Conservation (phyloP, 306 rosid species). For the Hippophae gyantsensis region DNA sequence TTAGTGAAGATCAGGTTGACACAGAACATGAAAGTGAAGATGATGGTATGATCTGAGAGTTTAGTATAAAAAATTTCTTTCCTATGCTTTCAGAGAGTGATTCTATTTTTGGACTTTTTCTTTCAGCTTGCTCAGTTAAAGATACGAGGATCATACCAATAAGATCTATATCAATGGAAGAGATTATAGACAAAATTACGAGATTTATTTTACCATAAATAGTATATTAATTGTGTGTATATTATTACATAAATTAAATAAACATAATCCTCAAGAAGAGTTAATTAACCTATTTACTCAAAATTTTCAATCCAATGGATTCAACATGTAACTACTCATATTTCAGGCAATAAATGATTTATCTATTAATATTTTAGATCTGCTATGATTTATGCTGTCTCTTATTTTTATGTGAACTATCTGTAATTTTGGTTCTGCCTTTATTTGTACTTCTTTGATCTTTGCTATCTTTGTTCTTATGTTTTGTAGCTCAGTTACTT, state of each 20-base stretch:
- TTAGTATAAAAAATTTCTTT: constrained; percentile 1
- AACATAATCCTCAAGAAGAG: too few species aligned
- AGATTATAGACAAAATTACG: too few species aligned
- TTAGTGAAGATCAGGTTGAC: constrained; percentile 93
- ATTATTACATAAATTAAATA: too few species aligned
- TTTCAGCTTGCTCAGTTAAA: constrained; percentile 46
- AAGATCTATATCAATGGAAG: constrained; percentile 10
- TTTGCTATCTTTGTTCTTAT: too few species aligned
- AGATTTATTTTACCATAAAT: too few species aligned
- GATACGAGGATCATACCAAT: constrained; percentile 31
- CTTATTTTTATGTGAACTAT: not conserved
- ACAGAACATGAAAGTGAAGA: constrained; percentile 95
- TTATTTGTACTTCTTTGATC: too few species aligned
- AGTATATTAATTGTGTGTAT: too few species aligned
- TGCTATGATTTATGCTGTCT: constrained; percentile 5
- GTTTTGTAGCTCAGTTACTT: too few species aligned
- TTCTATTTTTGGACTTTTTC: constrained; percentile 20
- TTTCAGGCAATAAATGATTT: constrained; percentile 45
- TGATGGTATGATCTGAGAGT: constrained; percentile 49
- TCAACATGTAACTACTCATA: constrained; percentile 34
- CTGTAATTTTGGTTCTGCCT: too few species aligned
- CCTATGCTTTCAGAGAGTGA: constrained; percentile 4
- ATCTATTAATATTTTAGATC: constrained; percentile 14
- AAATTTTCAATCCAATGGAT: constrained; percentile 16
- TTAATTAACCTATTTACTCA: too few species aligned